phyloP scores from a whole-genome alignment of 768 basidiomycete genomes.

The Naganishia vishniacii region DNA sequence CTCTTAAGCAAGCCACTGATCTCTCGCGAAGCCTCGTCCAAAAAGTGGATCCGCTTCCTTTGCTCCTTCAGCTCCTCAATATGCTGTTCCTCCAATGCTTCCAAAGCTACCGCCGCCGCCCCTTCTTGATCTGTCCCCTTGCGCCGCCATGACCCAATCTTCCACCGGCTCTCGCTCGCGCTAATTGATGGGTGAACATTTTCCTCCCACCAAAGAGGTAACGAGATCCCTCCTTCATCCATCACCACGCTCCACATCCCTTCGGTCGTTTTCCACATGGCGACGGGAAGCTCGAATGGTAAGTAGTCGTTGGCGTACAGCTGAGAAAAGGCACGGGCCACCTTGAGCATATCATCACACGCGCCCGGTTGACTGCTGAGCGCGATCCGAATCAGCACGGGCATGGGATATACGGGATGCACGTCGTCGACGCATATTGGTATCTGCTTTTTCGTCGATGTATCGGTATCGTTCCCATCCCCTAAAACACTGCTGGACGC shows the following conservation, averaged over 20 bases:
- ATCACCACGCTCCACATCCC: constrained; percentile 18
- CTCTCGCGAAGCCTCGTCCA: neutral
- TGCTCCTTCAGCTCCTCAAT: neutral
- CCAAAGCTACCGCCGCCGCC: neutral
- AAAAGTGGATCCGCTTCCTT: constrained; percentile 3
- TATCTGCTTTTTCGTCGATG: neutral
- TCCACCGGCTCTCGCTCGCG: constrained; percentile 3
- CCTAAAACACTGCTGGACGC: neutral
- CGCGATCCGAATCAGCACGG: neutral
- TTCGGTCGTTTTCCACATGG: constrained; percentile 11
- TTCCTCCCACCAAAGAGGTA: constrained; percentile 10
- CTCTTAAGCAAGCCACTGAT: neutral
- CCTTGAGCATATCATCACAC: neutral
- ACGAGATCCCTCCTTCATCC: neutral
- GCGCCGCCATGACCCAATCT: neutral
- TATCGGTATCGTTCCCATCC: neutral
- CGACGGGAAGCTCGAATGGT: neutral
- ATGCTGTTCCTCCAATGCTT: neutral
- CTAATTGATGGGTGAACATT: neutral
- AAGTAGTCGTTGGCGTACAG: neutral
- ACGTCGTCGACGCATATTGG: constrained; percentile 1
- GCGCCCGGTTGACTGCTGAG: constrained; percentile 3
- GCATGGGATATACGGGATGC: neutral
- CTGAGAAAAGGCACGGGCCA: neutral
- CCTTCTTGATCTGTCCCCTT: neutral